phyloP scores from a whole-genome alignment of 345 rosid species.

The Heritiera littoralis region DNA sequence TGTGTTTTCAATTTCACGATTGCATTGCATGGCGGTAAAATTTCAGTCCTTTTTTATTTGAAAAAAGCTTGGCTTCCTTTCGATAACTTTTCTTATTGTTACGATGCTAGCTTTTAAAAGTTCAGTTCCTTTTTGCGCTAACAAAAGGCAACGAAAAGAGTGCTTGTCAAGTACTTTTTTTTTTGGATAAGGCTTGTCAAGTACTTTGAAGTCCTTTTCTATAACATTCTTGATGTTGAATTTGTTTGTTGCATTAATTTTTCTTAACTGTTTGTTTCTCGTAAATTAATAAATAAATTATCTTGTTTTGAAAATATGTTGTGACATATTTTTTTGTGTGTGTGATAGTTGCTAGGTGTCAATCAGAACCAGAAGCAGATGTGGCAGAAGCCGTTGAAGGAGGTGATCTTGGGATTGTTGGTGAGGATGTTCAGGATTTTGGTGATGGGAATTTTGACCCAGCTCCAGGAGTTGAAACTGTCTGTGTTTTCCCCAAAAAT shows the following conservation, averaged over 20 bases:
- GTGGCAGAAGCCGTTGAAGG: slow-evolving; percentile 50
- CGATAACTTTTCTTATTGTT: slow-evolving; percentile 8
- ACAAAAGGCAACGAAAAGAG: background rate
- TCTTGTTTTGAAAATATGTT: background rate
- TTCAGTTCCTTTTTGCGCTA: background rate
- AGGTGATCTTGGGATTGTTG: slow-evolving; percentile 62
- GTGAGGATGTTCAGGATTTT: slow-evolving; percentile 62
- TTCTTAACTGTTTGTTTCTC: background rate
- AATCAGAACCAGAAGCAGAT: slow-evolving; percentile 57
- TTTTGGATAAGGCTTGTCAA: background rate
- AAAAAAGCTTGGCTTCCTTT: background rate
- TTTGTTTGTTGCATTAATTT: background rate
- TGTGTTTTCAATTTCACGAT: slow-evolving; percentile 5
- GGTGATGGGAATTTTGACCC: slow-evolving; percentile 48
- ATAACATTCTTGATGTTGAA: background rate
- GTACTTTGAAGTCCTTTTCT: background rate
- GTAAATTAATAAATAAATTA: background rate
- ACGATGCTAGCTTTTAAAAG: slow-evolving; percentile 11
- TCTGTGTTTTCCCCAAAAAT: slow-evolving; percentile 77
- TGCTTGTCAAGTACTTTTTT: no score
- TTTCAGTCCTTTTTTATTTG: background rate
- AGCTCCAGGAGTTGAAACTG: slow-evolving; percentile 72
- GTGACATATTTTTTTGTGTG: slow-evolving; percentile 4
- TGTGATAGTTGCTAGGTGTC: slow-evolving; percentile 63
- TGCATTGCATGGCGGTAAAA: slow-evolving; percentile 4